Evolutionary conservation across 495 filamentous ascomycete genomes (phyloP).

Genomic region (Tuber indicum): DNA sequence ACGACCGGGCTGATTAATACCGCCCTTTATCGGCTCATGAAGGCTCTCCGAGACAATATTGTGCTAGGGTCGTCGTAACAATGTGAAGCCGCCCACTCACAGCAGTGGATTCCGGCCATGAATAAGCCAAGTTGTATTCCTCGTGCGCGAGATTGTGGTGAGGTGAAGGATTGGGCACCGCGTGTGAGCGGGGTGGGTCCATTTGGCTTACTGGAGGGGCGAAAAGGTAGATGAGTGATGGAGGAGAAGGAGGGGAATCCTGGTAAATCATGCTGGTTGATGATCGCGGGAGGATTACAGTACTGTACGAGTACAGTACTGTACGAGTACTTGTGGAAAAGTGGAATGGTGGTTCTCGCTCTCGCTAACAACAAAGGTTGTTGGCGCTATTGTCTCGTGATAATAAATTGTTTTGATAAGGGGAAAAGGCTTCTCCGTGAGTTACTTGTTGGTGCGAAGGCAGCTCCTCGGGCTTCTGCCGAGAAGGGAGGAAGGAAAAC

Average conservation of each 20-base stretch:
- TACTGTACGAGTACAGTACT: too few species aligned
- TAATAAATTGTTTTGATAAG: background rate
- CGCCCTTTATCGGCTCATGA: too few species aligned
- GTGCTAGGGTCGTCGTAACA: too few species aligned
- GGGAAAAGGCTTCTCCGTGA: background rate
- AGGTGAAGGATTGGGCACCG: background rate
- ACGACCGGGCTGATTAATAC: too few species aligned
- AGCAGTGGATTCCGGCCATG: too few species aligned
- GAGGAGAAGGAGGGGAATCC: background rate
- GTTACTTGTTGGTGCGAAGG: background rate
- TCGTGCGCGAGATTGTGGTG: too few species aligned
- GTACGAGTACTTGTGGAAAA: background rate
- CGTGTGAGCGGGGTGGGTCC: background rate
- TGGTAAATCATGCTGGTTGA: background rate
- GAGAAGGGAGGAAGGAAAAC: constrained; percentile 5
- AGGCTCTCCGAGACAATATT: too few species aligned
- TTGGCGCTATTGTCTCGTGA: background rate
- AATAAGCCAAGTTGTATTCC: too few species aligned
- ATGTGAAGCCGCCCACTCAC: too few species aligned
- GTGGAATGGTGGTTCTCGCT: background rate
- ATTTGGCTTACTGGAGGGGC: background rate
- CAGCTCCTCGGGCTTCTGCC: background rate
- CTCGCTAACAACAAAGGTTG: background rate
- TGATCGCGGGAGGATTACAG: background rate
- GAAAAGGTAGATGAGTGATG: background rate